phyloP scores from a whole-genome alignment of 2,329 filamentous ascomycete species.

The Onygena corvina region DNA sequence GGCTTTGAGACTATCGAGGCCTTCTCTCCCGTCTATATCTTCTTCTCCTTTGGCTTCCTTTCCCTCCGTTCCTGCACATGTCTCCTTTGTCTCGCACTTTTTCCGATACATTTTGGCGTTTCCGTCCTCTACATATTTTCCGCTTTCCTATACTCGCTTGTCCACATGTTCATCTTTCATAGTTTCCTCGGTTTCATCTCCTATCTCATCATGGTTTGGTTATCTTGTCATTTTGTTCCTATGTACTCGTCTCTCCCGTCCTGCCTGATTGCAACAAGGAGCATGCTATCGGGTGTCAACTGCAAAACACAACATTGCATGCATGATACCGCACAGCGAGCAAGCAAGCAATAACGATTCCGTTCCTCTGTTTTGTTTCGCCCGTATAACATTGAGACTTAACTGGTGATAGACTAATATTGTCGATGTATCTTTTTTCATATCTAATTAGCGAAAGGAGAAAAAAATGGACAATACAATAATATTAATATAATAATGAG shows the following conservation, averaged over 20 bases:
- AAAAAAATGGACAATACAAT: background rate
- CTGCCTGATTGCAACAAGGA: background rate
- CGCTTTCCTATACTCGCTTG: background rate
- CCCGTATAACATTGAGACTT: constrained; percentile 5
- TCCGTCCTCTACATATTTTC: background rate
- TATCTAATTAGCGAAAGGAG: background rate
- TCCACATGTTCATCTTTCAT: background rate
- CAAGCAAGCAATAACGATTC: constrained; percentile 5
- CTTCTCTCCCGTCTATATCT: background rate
- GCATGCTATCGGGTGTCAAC: background rate
- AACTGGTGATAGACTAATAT: constrained; percentile 1
- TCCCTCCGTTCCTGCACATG: background rate
- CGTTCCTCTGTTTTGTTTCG: background rate
- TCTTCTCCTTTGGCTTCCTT: background rate
- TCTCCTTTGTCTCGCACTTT: background rate
- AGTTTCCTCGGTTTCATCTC: background rate
- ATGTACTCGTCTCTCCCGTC: background rate
- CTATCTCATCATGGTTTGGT: constrained; percentile 3
- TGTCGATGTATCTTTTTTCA: background rate
- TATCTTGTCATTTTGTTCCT: background rate
- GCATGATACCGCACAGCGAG: constrained; percentile 2
- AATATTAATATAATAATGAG: background rate
- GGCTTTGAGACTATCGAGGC: background rate
- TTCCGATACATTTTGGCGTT: background rate
- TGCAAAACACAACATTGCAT: background rate